Conservation (phyloP, 179 eudicot genomes). For the Carnegiea gigantea region DNA sequence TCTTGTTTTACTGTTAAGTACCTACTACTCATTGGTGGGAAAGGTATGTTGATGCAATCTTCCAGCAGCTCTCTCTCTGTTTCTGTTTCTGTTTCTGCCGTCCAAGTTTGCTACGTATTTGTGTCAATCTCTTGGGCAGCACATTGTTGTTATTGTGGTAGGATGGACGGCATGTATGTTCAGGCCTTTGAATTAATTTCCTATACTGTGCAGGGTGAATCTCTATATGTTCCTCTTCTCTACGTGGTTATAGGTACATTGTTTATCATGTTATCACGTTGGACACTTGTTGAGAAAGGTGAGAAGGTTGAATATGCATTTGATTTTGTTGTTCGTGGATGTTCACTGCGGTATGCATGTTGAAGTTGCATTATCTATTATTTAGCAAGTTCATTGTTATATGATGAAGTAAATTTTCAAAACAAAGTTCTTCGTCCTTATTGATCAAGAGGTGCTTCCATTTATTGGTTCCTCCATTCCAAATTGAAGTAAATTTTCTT, state of each 20-base stretch:
- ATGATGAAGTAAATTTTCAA: neutral
- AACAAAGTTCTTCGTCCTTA: neutral
- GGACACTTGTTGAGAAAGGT: conserved; percentile 71
- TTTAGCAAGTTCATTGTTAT: neutral
- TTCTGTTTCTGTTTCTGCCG: neutral
- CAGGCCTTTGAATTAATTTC: conserved; percentile 7
- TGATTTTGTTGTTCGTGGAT: neutral
- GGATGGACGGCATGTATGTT: neutral
- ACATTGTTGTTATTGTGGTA: neutral
- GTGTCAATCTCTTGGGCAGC: too few relatives aligned
- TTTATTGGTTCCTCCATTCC: neutral
- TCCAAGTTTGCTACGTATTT: too few relatives aligned
- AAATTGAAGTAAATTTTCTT: neutral
- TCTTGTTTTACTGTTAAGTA: conserved; percentile 28
- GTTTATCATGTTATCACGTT: conserved; percentile 39
- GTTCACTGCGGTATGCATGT: neutral
- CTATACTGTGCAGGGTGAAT: conserved; percentile 41
- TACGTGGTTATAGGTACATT: conserved; percentile 40
- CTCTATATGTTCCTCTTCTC: conserved; percentile 31
- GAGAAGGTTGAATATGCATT: conserved; percentile 14
- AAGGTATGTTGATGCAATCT: conserved; percentile 33
- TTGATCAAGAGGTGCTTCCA: neutral
- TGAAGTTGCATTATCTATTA: neutral
- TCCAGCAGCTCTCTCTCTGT: neutral
- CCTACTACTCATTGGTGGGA: conserved; percentile 22